Evolutionary conservation across 768 basidiomycete genomes (phyloP), one percentile per base, ranked within the genome.

Genomic region (Boletus eberwhitei): DNA sequence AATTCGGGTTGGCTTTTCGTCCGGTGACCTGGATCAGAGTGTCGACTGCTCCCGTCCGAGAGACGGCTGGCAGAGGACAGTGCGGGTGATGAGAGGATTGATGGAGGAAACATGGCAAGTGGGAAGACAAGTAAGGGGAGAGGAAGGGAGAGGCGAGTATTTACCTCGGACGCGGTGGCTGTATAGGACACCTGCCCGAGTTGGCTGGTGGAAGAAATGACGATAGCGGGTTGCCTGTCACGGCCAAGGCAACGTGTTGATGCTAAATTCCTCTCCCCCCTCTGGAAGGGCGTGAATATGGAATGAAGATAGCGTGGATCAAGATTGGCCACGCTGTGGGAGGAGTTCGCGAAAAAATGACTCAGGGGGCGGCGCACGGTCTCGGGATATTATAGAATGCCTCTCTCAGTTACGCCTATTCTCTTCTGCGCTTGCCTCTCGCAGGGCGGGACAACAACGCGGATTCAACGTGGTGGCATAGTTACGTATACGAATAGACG

Each of bases 1-100:
- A 90, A 89, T 38, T 83, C 82, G 12, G 78, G 66, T 26, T 73
- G 61, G 53, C 77, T 79, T 17, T 76, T 72, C 11, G 75, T 74
- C 37, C 77, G 73, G 19, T 75, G 67, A 24, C 59, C 47, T 8
- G 48, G 50, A 57, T 71, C 70, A 53, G 70, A 73, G 54, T 71
- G 67, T 55, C 69, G 56, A 50, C 64, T 71, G 54, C 71, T 70
- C 5, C 68, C 68, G 26, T 75, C 75, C 37, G 75, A 75, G 55
- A 75, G 72, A 53, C 73, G 73, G 60, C 74, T 75, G 24, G 73
- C 61, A 29, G 67, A 19, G 11, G 70, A 71, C 5, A 63, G 59
- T 13, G 70, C 68, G 7, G 70, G 72, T 21, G 69, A 71, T 12
- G 67, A 69, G 52, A 71, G 61, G 39, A 59, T 55, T n/a, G 69